These are phyloP conservation scores for Intubia oerlemansii DNA, from an alignment of 2,329 filamentous ascomycete genomes.

Conservation along the genomic window DNA sequence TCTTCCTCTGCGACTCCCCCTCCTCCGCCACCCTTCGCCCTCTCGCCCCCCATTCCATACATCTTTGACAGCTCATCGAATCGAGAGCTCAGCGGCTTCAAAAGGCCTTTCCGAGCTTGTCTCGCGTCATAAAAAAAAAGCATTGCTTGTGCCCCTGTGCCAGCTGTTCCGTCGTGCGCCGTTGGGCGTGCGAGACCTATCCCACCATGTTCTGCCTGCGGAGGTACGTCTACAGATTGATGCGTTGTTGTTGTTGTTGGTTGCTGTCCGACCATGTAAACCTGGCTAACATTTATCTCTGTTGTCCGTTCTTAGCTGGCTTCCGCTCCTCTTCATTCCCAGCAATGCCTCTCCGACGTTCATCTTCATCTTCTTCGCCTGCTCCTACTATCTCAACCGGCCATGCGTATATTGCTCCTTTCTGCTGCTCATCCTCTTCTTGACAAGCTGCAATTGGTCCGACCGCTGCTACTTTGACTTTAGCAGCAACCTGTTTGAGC, in stretches of 20 bases:
- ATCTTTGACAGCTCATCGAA: no score
- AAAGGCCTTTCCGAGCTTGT: no score
- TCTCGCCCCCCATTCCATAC: no score
- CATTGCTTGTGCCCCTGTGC: no score
- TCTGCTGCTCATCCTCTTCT: constrained; percentile 70
- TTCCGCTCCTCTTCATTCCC: constrained; percentile 73
- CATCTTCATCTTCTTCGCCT: constrained; percentile 73
- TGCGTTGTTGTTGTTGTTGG: neutral
- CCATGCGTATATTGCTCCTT: constrained; percentile 97
- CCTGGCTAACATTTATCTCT: no score
- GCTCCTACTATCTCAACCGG: constrained; percentile 89
- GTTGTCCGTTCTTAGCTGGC: constrained; percentile 40
- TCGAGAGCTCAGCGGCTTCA: no score
- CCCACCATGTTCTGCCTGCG: constrained; percentile 45
- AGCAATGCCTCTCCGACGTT: constrained; percentile 71
- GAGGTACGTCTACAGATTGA: constrained; percentile 24
- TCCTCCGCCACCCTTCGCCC: no score
- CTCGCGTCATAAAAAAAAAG: no score
- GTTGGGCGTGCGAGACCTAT: no score
- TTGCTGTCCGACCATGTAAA: neutral
- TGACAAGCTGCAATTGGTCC: constrained; percentile 51
- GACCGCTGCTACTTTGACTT: constrained; percentile 89
- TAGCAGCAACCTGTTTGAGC: constrained; percentile 77
- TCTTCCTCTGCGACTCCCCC: no score
- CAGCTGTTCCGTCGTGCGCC: no score